A percentile compares a stretch with the other conserved stretches of the same genome.
Evolutionary conservation across 768 basidiomycete species (phyloP).

Genomic region (Pleurotus salmoneostramineus): DNA sequence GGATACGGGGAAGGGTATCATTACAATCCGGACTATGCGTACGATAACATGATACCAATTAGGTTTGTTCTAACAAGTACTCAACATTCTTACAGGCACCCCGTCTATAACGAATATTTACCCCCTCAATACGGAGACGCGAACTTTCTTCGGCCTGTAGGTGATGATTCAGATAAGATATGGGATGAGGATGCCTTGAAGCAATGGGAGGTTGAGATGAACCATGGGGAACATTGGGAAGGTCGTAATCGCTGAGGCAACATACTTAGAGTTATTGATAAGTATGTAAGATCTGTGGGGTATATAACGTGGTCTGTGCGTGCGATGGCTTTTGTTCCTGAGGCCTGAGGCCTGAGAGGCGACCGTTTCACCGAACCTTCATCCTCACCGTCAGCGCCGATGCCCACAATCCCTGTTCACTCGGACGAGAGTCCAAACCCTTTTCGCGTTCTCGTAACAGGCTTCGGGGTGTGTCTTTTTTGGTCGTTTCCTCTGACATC

Average conservation of each 20-base stretch:
- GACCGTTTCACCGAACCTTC: not conserved
- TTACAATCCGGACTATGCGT: constrained; percentile 60
- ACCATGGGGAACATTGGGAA: constrained; percentile 45
- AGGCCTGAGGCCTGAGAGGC: not conserved
- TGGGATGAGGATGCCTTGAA: constrained; percentile 60
- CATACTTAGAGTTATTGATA: not conserved
- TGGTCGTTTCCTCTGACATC: not conserved
- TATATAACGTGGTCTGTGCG: constrained; percentile 6
- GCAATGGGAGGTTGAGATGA: constrained; percentile 52
- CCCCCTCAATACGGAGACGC: constrained; percentile 42
- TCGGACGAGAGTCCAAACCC: not conserved
- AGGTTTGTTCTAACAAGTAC: not conserved
- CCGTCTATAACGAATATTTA: constrained; percentile 61
- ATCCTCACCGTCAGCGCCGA: not conserved
- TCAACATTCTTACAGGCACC: constrained; percentile 39
- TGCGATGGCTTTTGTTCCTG: not conserved
- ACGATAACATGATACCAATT: constrained; percentile 15
- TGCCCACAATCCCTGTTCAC: constrained; percentile 1
- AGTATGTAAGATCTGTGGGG: not conserved
- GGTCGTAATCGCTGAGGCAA: constrained; percentile 23
- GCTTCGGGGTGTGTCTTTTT: constrained; percentile 13
- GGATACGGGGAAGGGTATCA: constrained; percentile 63
- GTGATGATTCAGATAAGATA: constrained; percentile 38
- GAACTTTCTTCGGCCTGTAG: constrained; percentile 39
- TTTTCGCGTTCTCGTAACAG: constrained; percentile 14